Conservation (phyloP, 495 filamentous ascomycete genomes). For the Lophiotrema nucula region DNA sequence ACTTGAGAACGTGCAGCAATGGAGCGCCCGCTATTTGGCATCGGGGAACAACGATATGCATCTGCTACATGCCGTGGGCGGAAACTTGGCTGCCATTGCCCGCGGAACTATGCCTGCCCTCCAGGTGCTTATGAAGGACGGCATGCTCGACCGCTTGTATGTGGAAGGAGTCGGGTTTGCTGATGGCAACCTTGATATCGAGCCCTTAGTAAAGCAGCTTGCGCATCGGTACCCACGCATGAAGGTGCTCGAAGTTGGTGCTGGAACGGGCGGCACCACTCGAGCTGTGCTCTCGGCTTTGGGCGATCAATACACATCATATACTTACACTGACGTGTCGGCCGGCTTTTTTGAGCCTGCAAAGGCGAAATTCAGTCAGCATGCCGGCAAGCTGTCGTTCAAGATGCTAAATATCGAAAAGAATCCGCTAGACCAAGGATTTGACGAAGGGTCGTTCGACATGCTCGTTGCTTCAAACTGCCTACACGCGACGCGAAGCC, state of each 20-base stretch:
- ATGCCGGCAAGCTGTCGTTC: background rate
- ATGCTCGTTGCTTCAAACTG: background rate
- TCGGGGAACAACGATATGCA: background rate
- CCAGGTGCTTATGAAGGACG: background rate
- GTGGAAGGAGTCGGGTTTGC: background rate
- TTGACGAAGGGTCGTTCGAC: background rate
- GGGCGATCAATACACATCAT: background rate
- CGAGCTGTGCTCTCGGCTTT: background rate
- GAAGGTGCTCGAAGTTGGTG: background rate
- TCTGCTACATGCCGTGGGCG: no score
- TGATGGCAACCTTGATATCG: background rate
- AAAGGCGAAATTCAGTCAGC: background rate
- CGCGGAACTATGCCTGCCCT: background rate
- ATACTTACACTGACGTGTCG: background rate
- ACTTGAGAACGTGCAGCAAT: no score
- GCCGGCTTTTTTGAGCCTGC: background rate
- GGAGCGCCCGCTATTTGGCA: background rate
- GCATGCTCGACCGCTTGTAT: background rate
- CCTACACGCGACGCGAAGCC: slow-evolving; percentile 16
- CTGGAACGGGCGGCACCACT: background rate
- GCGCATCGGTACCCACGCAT: background rate
- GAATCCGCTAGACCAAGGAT: background rate
- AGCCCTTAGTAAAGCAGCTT: background rate
- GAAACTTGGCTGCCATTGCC: background rate
- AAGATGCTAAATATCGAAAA: background rate